Percentiles rank a stretch among this genome's conserved stretches.
Conservation (phyloP, 441 rosid species). For the Melastoma candidum region DNA sequence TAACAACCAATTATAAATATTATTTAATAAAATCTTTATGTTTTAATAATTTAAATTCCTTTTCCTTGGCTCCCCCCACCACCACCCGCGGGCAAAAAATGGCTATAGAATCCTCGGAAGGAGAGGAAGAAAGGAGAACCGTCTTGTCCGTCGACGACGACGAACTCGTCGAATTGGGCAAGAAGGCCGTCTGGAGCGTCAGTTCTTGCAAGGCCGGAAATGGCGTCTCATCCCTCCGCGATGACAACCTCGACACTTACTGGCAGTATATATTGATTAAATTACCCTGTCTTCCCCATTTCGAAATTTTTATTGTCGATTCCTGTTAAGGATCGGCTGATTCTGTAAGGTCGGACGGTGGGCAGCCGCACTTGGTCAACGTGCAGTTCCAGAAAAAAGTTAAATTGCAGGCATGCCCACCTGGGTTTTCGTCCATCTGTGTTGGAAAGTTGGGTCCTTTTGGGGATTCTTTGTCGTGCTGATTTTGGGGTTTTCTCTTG, state of each 20-base stretch:
- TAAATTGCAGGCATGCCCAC: conserved; percentile 54
- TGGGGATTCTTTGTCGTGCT: background rate
- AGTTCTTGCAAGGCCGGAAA: conserved; percentile 95
- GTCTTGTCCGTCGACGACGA: conserved; percentile 56
- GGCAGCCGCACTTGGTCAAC: conserved; percentile 87
- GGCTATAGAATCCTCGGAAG: conserved; percentile 89
- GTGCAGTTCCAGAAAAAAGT: conserved; percentile 91
- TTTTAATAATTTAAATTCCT: too few relatives aligned
- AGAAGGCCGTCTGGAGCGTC: conserved; percentile 94
- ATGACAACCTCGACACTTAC: conserved; percentile 74
- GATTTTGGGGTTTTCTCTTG: conserved; percentile 5
- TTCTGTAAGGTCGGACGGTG: conserved; percentile 70
- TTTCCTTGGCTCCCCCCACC: background rate
- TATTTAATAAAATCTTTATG: too few relatives aligned
- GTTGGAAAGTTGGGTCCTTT: background rate
- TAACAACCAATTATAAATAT: too few relatives aligned
- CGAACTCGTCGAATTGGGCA: conserved; percentile 77
- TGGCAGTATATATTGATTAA: conserved; percentile 49
- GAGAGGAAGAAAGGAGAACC: conserved; percentile 79
- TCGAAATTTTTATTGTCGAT: background rate
- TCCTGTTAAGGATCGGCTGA: background rate
- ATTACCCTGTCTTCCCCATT: background rate
- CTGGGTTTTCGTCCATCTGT: background rate
- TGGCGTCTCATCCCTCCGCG: conserved; percentile 74
- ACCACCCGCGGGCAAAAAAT: conserved; percentile 10